Base-by-base conservation (phyloP, 108 stramenopile genomes). In the Discostella stelligeroides region DNA sequence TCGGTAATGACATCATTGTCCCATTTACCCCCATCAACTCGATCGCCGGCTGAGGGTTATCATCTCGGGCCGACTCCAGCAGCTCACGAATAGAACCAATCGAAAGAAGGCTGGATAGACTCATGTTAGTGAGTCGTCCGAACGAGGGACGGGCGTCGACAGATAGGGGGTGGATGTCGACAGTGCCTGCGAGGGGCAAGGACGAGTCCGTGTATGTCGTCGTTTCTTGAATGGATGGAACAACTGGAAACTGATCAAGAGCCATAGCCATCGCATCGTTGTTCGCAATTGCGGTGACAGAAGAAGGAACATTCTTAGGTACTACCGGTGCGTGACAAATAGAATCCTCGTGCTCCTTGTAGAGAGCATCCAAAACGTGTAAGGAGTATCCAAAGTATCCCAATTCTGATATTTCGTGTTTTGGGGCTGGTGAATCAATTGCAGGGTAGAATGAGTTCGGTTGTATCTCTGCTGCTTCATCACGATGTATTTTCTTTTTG, bases 401-500 rank as follows among this genome's bases (percentile, higher is more conserved):
- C 57, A 34, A 4, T 8, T 27, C 18, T 9, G 57, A 58, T 28
- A 54, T 25, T 15, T 7, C 53, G 53, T 54, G n/a, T n/a, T n/a
- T n/a, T n/a, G n/a, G n/a, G n/a, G n/a, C n/a, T n/a, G n/a, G n/a
- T n/a, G n/a, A n/a, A n/a, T n/a, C n/a, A n/a, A n/a, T n/a, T n/a
- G n/a, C n/a, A n/a, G n/a, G n/a, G n/a, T n/a, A 15, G 0, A n/a
- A 13, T 25, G 28, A 13, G 53, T 29, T 54, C 53, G 57, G 18
- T 1, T 17, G n/a, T 18, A 28, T 25, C 53, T 6, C 53, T 10
- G 24, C 28, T n/a, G 25, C 39, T 34, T 58, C 56, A 27, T 59
- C 54, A 30, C 2, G 29, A 15, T 60, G 30, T 17, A 69, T 8
- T 2, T 49, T 23, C 63, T 86, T 82, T 43, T 85, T 73, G 20